Evolutionary conservation across 768 basidiomycete genomes (phyloP).

Genomic region (Ramaria sp.): DNA sequence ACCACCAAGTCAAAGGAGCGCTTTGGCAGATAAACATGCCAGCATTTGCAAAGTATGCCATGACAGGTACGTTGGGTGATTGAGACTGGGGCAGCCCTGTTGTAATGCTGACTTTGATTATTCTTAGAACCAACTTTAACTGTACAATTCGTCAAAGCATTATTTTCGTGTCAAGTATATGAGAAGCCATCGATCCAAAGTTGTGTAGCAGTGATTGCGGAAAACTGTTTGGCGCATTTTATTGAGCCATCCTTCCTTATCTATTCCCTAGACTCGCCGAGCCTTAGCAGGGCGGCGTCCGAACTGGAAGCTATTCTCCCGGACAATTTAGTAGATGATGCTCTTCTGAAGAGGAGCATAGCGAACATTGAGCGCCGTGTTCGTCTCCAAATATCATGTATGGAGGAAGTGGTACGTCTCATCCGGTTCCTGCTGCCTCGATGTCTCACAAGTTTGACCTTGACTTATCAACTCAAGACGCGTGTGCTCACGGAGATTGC

Average conservation of each 20-base stretch:
- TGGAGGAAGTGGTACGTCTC: constrained; percentile 33
- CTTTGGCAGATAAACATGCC: constrained; percentile 65
- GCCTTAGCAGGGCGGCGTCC: constrained; percentile 27
- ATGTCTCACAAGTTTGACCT: background rate
- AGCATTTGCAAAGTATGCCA: constrained; percentile 42
- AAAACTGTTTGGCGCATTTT: constrained; percentile 46
- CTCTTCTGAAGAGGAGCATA: constrained; percentile 30
- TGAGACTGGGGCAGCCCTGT: background rate
- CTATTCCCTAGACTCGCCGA: constrained; percentile 38
- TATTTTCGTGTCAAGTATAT: constrained; percentile 72
- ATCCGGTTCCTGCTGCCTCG: background rate
- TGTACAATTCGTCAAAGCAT: constrained; percentile 41
- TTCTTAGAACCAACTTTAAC: constrained; percentile 52
- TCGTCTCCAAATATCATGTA: constrained; percentile 29
- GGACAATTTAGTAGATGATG: constrained; percentile 21
- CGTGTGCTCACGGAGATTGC: constrained; percentile 44
- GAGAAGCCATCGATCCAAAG: constrained; percentile 84
- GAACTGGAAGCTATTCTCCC: constrained; percentile 29
- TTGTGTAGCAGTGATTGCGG: constrained; percentile 50
- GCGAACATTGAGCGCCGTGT: constrained; percentile 37
- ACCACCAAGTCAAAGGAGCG: constrained; percentile 89
- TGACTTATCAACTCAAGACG: constrained; percentile 22
- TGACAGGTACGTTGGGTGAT: constrained; percentile 22
- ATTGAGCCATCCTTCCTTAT: constrained; percentile 50
- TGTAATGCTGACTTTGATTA: constrained; percentile 14